Evolutionary conservation across 2,329 filamentous ascomycete species (phyloP).

Genomic region (Hymenoscyphus repandus): DNA sequence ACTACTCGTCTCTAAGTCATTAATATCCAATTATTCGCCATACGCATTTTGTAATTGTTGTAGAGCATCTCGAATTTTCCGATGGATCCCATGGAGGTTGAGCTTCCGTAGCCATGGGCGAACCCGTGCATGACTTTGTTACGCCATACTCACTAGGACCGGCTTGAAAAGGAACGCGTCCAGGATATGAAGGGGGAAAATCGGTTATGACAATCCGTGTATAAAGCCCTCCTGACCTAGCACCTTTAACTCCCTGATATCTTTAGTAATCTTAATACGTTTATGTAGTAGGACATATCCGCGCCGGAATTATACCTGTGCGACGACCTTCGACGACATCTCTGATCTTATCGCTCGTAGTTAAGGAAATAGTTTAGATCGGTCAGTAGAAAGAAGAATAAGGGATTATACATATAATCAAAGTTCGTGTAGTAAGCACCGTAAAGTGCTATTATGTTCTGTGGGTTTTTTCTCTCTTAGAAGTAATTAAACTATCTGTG

Average conservation of each 20-base stretch:
- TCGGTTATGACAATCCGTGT: neutral
- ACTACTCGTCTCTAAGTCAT: conserved; percentile 17
- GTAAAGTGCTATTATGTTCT: no score
- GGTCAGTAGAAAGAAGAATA: no score
- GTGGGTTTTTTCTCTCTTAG: no score
- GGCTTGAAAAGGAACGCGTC: neutral
- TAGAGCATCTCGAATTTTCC: conserved; percentile 17
- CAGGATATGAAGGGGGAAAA: neutral
- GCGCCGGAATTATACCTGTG: conserved; percentile 16
- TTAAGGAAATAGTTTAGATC: no score
- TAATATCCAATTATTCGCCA: conserved; percentile 18
- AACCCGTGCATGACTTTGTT: no score
- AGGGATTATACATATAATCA: no score
- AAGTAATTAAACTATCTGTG: no score
- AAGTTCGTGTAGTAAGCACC: no score
- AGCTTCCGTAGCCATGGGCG: conserved; percentile 16
- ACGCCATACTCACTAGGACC: no score
- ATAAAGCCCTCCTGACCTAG: no score
- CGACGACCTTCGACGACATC: conserved; percentile 15
- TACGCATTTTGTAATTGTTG: conserved; percentile 20
- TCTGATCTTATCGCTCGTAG: conserved; percentile 7
- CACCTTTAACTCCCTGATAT: conserved; percentile 14
- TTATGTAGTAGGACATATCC: conserved; percentile 19
- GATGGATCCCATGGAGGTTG: conserved; percentile 15
- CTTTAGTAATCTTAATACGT: conserved; percentile 20